Base-by-base conservation (phyloP, 1,139 yeast genomes). In the Arxiozyma heterogenica region DNA sequence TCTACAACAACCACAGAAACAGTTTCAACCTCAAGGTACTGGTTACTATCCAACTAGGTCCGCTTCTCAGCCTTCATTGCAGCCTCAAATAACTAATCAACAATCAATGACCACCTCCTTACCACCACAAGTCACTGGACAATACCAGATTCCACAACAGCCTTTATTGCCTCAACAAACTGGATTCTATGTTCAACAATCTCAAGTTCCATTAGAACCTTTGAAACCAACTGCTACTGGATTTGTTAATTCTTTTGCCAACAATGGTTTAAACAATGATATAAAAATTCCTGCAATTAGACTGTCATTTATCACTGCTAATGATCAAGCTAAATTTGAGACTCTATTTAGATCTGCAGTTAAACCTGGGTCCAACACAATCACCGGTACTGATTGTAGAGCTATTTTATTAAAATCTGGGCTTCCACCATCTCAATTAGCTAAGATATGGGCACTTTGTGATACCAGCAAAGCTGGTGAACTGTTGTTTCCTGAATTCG, bases 401-500 rank as follows among this genome's bases (percentile, higher is more conserved):
- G 82, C 82, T 56, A 85, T 93, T 55, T 75, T 93, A 61, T 75
- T 89, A 73, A 81, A 91, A 61, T 90, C 97, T 0, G 87, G 89
- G 4, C 76, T 93, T 55, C 74, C 81, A 43, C 89, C 96, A 0
- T 80, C 81, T 41, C 80, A 85, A 38, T 75, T 93, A 63, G 95
- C 95, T 1, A 88, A 85, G 60, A 84, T 93, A 56, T 93, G 98
- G 98, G 81, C 86, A 39, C 74, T 93, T 59, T 80, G 96, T 25
- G 98, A 93, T 66, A 85, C 95, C 1, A 86, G 84, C 63, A 85
- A 83, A 63, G 83, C 95, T 4, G 98, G 98, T 1, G 78, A 83
- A 49, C 77, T 93, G 56, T 72, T 93, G 59, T 93, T 91, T 65
- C 98, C 98, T 0, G 98, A 93, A 68, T 93, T 93, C 74, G 96